phyloP scores from a whole-genome alignment of 2,329 filamentous ascomycete species.

The Samsoniella hepiali region DNA sequence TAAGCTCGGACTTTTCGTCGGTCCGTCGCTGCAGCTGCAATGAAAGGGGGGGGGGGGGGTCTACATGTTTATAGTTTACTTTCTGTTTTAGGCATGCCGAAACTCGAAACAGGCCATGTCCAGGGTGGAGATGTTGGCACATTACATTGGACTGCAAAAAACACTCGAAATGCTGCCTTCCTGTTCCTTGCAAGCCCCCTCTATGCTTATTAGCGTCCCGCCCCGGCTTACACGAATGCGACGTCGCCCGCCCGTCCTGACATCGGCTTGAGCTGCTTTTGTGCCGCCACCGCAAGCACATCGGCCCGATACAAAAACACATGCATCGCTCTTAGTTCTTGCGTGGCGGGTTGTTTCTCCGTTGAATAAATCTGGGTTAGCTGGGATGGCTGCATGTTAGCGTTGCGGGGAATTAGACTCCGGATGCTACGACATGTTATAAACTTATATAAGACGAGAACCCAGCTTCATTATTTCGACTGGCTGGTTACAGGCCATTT shows the following conservation, averaged over 20 bases:
- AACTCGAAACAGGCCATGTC: neutral
- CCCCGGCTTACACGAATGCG: constrained; percentile 7
- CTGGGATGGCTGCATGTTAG: neutral
- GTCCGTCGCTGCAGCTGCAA: neutral
- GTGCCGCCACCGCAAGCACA: neutral
- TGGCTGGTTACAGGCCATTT: neutral
- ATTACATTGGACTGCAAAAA: neutral
- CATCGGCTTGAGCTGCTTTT: neutral
- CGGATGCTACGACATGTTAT: neutral
- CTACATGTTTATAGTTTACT: neutral
- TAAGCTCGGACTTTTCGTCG: neutral
- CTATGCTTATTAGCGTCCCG: neutral
- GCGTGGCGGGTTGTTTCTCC: neutral
- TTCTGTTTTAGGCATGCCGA: neutral
- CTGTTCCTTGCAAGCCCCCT: constrained; percentile 8
- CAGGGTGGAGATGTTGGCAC: neutral
- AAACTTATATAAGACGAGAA: neutral
- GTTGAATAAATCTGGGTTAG: neutral
- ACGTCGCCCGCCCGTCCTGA: neutral
- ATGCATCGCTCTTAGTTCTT: neutral
- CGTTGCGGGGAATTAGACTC: neutral
- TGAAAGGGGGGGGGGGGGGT: neutral
- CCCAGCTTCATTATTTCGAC: neutral
- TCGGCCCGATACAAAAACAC: constrained; percentile 7
- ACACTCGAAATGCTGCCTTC: neutral